Evolutionary conservation across 2,329 filamentous ascomycete genomes (phyloP).

Genomic region (Stemphylium lycopersici): DNA sequence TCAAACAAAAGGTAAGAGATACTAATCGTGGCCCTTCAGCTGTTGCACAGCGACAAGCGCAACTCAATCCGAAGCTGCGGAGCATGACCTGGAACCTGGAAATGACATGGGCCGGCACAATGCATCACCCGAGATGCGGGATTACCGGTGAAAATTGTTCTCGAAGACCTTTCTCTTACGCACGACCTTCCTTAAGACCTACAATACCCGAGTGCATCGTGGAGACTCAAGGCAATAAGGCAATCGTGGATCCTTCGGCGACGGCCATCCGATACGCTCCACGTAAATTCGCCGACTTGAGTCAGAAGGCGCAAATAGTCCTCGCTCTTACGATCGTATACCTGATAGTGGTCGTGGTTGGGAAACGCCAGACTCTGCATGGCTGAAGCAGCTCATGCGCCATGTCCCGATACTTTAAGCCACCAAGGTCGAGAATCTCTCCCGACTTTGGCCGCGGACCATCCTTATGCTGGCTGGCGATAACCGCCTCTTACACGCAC

Average conservation of each 20-base stretch:
- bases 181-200: slow-evolving; percentile 7
- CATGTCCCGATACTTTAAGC: slow-evolving; percentile 16
- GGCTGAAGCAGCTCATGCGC: slow-evolving; percentile 18
- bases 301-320: slow-evolving; percentile 5
- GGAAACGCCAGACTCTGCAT: slow-evolving; percentile 13
- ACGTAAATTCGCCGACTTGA: not conserved
- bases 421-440: slow-evolving; percentile 20
- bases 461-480: slow-evolving; percentile 20
- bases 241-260: slow-evolving; percentile 1
- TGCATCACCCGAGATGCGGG: slow-evolving; percentile 11
- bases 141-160: slow-evolving; percentile 7
- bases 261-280: not conserved
- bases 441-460: slow-evolving; percentile 16
- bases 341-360: slow-evolving; percentile 9
- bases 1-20: not conserved
- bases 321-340: slow-evolving; percentile 2
- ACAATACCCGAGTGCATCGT: not conserved
- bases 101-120: slow-evolving; percentile 1
- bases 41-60: not conserved
- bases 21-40: not conserved
- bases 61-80: slow-evolving; percentile 1
- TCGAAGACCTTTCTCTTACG: slow-evolving; percentile 9
- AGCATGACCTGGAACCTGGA: not conserved
- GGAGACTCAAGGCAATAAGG: slow-evolving; percentile 5
- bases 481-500: slow-evolving; percentile 21